Percentiles rank a stretch among this genome's conserved stretches.
Evolutionary conservation across 129 eudicot species (phyloP).

Genomic region (Flaveria linearis): DNA sequence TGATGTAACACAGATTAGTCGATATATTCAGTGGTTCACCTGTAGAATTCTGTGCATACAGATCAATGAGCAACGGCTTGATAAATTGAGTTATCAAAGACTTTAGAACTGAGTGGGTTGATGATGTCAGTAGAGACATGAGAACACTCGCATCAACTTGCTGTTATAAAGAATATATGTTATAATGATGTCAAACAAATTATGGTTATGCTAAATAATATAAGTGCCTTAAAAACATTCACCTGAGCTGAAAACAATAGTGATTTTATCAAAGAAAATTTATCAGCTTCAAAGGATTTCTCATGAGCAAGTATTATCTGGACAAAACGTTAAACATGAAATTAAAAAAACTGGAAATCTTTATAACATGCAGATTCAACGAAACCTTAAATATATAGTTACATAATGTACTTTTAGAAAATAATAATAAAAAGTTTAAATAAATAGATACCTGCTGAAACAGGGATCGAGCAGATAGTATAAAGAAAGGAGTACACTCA

Average conservation of each 20-base stretch:
- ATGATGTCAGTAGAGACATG: slow-evolving; percentile 56
- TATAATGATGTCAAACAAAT: neutral
- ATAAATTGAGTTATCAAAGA: slow-evolving; percentile 48
- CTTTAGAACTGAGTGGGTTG: slow-evolving; percentile 59
- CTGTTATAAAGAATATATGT: slow-evolving; percentile 36
- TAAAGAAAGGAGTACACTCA: slow-evolving; percentile 43
- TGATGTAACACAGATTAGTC: neutral
- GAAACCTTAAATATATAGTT: slow-evolving; percentile 5
- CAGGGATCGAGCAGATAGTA: slow-evolving; percentile 55
- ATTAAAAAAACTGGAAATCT: slow-evolving; percentile 12
- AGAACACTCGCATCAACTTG: slow-evolving; percentile 38
- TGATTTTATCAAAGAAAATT: slow-evolving; percentile 45
- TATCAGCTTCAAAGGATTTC: slow-evolving; percentile 69
- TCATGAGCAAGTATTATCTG: slow-evolving; percentile 78
- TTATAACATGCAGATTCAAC: neutral
- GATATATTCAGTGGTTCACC: slow-evolving; percentile 40
- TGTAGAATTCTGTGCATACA: slow-evolving; percentile 45
- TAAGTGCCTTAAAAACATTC: slow-evolving; percentile 33
- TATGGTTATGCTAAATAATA: neutral
- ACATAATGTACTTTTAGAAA: slow-evolving; percentile 24
- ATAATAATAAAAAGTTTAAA: neutral
- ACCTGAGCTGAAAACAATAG: slow-evolving; percentile 37
- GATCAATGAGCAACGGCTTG: slow-evolving; percentile 63
- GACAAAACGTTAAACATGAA: slow-evolving; percentile 26
- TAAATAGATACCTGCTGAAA: slow-evolving; percentile 61